phyloP scores from a whole-genome alignment of 169 alveolate species.

The Plasmodium falciparum region DNA sequence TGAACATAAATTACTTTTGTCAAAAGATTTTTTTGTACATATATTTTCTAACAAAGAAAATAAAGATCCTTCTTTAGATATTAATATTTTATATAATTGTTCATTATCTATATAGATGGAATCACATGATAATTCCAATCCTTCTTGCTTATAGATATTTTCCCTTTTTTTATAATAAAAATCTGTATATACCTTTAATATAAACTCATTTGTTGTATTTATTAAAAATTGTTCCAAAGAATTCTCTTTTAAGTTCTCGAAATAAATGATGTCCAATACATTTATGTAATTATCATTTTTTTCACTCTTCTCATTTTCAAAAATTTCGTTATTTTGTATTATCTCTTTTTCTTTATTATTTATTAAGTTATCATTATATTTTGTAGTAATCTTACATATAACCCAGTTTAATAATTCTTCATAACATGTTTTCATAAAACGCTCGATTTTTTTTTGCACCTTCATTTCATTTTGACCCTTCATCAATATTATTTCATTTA shows the following conservation, averaged over 20 bases:
- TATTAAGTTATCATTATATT: neutral
- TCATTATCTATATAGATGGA: constrained; percentile 14
- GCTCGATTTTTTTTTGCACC: constrained; percentile 25
- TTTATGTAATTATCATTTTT: constrained; percentile 20
- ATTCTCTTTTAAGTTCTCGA: constrained; percentile 23
- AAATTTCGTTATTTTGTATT: too few species aligned
- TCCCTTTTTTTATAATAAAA: constrained; percentile 9
- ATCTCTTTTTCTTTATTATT: neutral
- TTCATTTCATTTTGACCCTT: constrained; percentile 36
- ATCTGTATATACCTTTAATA: constrained; percentile 19
- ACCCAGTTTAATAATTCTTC: constrained; percentile 64
- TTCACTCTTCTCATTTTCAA: too few species aligned
- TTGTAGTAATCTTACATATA: constrained; percentile 12
- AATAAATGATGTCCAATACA: constrained; percentile 29
- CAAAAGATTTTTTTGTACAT: constrained; percentile 13
- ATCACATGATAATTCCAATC: constrained; percentile 3
- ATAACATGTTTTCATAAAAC: constrained; percentile 40
- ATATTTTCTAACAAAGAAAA: constrained; percentile 36
- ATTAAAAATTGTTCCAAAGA: constrained; percentile 24
- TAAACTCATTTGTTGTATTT: constrained; percentile 44
- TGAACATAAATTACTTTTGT: constrained; percentile 10
- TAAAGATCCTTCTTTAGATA: constrained; percentile 27
- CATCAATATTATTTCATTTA: constrained; percentile 22
- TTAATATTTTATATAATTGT: constrained; percentile 11
- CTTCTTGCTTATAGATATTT: constrained; percentile 20